Percentiles rank a stretch among this genome's conserved stretches.
Conservation (phyloP, 1,284 basidiomycete species). For the Sanghuangporus sanghuang region DNA sequence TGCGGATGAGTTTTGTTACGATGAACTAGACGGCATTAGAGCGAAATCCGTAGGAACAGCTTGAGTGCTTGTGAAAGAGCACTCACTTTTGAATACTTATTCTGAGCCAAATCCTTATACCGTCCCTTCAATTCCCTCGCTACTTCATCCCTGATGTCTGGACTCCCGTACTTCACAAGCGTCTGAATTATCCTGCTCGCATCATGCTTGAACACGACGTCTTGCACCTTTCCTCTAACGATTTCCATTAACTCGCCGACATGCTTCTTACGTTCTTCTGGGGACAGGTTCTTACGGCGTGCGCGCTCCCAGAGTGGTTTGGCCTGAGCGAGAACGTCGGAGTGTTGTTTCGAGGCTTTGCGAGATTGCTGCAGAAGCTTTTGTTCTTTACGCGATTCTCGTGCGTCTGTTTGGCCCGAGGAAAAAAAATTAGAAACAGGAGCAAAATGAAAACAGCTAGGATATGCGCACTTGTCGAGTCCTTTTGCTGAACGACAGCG, state of each 20-base stretch:
- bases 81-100: slow-evolving; percentile 82
- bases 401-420: slow-evolving; percentile 36
- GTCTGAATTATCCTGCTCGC: slow-evolving; percentile 86
- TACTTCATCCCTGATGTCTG: slow-evolving; percentile 72
- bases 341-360: slow-evolving; percentile 73
- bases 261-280: slow-evolving; percentile 70
- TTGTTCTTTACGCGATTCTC: slow-evolving; percentile 66
- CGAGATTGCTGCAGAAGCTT: slow-evolving; percentile 59
- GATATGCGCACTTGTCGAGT: slow-evolving; percentile 47
- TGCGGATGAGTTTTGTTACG: slow-evolving; percentile 76
- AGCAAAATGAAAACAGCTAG: background rate
- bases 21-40: slow-evolving; percentile 55
- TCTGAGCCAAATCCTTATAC: slow-evolving; percentile 74
- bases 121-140: slow-evolving; percentile 77
- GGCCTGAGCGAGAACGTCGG: slow-evolving; percentile 64
- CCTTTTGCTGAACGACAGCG: slow-evolving; percentile 30
- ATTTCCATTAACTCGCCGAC: slow-evolving; percentile 67
- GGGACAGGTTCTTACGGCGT: slow-evolving; percentile 64
- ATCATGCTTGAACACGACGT: slow-evolving; percentile 86
- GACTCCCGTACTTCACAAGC: slow-evolving; percentile 77
- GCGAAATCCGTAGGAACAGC: background rate
- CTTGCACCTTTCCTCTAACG: slow-evolving; percentile 74
- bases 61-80: background rate
- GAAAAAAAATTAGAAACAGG: background rate
- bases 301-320: slow-evolving; percentile 82